Evolutionary conservation across 306 rosid species (phyloP).

Genomic region (Vicia faba): DNA sequence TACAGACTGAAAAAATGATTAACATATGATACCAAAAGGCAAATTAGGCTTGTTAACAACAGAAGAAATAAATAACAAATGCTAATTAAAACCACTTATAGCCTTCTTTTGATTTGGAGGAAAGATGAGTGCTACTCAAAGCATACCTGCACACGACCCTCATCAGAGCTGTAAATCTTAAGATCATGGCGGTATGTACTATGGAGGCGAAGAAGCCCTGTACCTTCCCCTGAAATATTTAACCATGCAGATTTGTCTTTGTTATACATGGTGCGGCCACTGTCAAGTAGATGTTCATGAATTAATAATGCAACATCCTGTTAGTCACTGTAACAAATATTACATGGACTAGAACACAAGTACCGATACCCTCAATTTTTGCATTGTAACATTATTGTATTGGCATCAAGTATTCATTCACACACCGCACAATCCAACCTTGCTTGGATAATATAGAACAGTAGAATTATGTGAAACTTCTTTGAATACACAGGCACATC

Average conservation of each 20-base stretch:
- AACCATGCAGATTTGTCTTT: constrained; percentile 36
- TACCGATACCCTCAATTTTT: background rate
- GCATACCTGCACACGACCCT: constrained; percentile 99
- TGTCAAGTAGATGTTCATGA: constrained; percentile 30
- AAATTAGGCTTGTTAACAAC: constrained; percentile 30
- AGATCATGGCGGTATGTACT: constrained; percentile 98
- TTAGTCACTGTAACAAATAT: constrained; percentile 14
- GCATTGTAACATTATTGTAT: background rate
- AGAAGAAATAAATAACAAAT: constrained; percentile 26
- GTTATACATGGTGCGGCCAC: constrained; percentile 33
- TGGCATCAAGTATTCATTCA: background rate
- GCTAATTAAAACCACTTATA: constrained; percentile 20
- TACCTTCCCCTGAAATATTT: constrained; percentile 84
- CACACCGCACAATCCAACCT: background rate
- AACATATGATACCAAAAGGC: constrained; percentile 32
- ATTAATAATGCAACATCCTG: constrained; percentile 14
- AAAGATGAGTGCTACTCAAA: background rate
- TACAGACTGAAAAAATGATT: constrained; percentile 39
- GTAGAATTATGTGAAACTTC: background rate
- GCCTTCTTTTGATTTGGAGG: constrained; percentile 26
- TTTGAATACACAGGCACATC: background rate
- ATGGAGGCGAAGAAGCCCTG: constrained; percentile 96
- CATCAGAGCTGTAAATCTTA: constrained; percentile 98
- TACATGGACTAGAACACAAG: background rate
- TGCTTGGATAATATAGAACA: background rate